Base-by-base conservation (phyloP, 352 stramenopile genomes). In the Pythium rishiriense region DNA sequence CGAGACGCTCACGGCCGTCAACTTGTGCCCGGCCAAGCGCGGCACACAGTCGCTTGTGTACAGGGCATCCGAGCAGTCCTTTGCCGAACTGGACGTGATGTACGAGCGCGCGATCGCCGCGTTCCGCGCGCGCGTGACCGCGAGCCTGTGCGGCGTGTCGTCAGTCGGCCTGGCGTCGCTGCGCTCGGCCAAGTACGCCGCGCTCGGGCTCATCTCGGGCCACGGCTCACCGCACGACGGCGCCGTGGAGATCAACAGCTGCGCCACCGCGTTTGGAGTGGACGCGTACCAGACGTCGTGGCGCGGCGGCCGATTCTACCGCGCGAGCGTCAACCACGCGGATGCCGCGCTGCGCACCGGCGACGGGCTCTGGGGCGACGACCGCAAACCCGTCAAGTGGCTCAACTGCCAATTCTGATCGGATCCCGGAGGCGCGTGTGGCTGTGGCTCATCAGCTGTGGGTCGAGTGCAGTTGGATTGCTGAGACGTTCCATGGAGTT, bases 341-440 rank as follows among this genome's bases (percentile, higher is more conserved):
- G 72, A 79, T 37, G 45, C 48, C 0, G 41, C 61, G 0, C 60
- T 76, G 49, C 49, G 50, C 35, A 59, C 66, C 43, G 69, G 69
- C 25, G 72, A 79, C 41, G 69, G 68, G 1, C 26, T 61, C 51
- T 76, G 61, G 64, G 72, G 65, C 41, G 58, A 67, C 31, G 60
- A 66, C 14, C 60, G 69, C 14, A 76, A 79, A 63, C 72, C 69
- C 1, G 39, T 75, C 50, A 74, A 74, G 50, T 79, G 72, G 72
- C 59, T 79, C 31, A 55, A 76, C 50, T 79, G 69, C 45, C 52
- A 66, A 31, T 74, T 76, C 26, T 70, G 19, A 37, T 24, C 19
- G 21, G n/a, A n/a, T n/a, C n/a, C n/a, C n/a, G n/a, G n/a, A n/a
- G n/a, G n/a, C n/a, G n/a, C n/a, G n/a, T n/a, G n/a, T n/a, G n/a